Conservation (phyloP, 352 stramenopile species). For the Globisporangium perplexum region DNA sequence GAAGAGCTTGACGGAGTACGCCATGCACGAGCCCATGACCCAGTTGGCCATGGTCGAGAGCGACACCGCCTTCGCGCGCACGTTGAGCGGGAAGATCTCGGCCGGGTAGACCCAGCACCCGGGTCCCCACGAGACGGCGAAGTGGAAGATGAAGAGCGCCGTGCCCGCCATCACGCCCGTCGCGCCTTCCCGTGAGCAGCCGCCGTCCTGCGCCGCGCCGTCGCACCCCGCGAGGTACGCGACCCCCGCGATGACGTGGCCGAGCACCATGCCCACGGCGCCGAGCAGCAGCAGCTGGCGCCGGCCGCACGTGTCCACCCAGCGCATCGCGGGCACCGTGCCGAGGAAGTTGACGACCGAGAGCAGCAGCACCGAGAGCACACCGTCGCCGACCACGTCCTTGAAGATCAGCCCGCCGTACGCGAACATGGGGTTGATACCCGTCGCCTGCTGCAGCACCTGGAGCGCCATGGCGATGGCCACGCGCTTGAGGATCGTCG, state of each 20-base stretch:
- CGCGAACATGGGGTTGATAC: constrained; percentile 33
- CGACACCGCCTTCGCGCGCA: constrained; percentile 44
- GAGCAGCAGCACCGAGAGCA: constrained; percentile 16
- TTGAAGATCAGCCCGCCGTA: constrained; percentile 34
- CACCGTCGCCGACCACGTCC: constrained; percentile 25
- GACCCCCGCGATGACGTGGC: constrained; percentile 11
- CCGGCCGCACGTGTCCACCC: constrained; percentile 30
- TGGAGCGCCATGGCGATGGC: constrained; percentile 31
- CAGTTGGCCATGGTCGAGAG: constrained; percentile 35
- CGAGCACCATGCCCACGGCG: constrained; percentile 30
- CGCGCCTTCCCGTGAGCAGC: constrained; percentile 8
- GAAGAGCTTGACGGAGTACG: constrained; percentile 40
- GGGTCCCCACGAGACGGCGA: constrained; percentile 48
- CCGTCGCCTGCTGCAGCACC: constrained; percentile 38
- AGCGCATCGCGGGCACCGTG: constrained; percentile 33
- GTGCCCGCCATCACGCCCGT: constrained; percentile 22
- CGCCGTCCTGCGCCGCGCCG: neutral
- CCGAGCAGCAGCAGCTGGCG: constrained; percentile 28
- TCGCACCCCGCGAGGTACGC: neutral
- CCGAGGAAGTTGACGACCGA: constrained; percentile 24
- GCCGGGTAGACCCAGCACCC: constrained; percentile 54
- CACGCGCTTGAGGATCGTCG: constrained; percentile 17
- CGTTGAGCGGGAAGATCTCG: constrained; percentile 52
- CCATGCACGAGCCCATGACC: constrained; percentile 29
- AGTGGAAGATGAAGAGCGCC: constrained; percentile 43